Evolutionary conservation across 2,329 filamentous ascomycete genomes (phyloP).

Genomic region (Paraphaeosphaeria minitans): DNA sequence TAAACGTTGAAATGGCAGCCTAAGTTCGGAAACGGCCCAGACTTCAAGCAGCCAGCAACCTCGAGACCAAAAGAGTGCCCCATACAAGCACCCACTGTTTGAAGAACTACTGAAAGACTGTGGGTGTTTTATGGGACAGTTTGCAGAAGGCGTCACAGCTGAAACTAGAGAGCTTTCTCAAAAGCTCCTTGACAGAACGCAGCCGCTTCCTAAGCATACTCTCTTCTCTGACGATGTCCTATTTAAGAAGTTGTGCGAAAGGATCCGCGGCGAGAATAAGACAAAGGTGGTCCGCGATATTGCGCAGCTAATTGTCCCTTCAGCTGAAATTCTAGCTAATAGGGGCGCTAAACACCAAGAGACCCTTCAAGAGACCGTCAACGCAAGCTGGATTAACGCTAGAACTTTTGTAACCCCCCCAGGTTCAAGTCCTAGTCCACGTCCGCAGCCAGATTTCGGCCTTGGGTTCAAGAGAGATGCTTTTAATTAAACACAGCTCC

Average conservation of each 20-base stretch:
- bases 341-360: constrained; percentile 17
- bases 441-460: constrained; percentile 25
- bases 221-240: constrained; percentile 27
- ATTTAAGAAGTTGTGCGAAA: constrained; percentile 44
- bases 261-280: constrained; percentile 30
- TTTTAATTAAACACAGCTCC: too few species aligned
- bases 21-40: too few species aligned
- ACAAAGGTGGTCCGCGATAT: constrained; percentile 21
- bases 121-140: too few species aligned
- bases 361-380: neutral
- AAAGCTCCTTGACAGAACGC: neutral
- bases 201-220: constrained; percentile 19
- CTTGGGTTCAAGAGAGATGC: constrained; percentile 24
- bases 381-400: neutral
- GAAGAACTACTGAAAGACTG: too few species aligned
- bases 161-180: too few species aligned
- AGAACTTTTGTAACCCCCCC: constrained; percentile 12
- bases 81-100: too few species aligned
- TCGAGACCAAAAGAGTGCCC: too few species aligned
- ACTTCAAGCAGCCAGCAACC: too few species aligned
- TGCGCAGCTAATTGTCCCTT: constrained; percentile 17
- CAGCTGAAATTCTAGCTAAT: constrained; percentile 16
- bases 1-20: too few species aligned
- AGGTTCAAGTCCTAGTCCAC: constrained; percentile 15
- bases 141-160: too few species aligned